Evolutionary conservation across 352 stramenopile species (phyloP), one percentile per base, ranked within the genome.

Genomic region (Thraustochytrium sp.): DNA sequence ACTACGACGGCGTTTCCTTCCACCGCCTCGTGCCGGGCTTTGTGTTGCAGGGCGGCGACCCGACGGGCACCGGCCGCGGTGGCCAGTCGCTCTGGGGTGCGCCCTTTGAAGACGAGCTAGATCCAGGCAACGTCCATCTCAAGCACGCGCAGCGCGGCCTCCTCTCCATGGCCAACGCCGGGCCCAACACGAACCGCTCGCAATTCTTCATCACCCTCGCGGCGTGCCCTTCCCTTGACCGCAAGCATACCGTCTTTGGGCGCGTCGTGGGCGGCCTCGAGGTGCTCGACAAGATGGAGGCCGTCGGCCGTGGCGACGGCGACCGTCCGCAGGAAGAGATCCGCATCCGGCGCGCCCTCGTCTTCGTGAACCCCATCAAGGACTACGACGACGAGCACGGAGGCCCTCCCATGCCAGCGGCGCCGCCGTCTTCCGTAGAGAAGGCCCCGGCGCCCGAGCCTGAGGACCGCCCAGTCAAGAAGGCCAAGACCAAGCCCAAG

Each of bases 121-220:
- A 99, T 86, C 13, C 59, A 16, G 97, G 99, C 84, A 98, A 98
- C 82, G 95, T 95, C 74, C 88, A 84, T 64, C 63, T 92, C 63
- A 89, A 90, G 53, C 88, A 97, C 90, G 91, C 93, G 56, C 89
- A 94, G 82, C 86, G 90, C 54, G 95, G 94, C 5, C 91, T 98
- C 37, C 90, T 99, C 82, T 96, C 94, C 38, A 99, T 99, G 96
- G 96, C 96, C 36, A 99, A 98, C 85, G 90, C 76, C 86, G 95
- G 97, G 0, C 92, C 91, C n/a, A 92, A 97, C 85, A 98, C 97
- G 4, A 99, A 99, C 77, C 96, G 96, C 18, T 97, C 91, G n/a
- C 97, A 99, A 87, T 99, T 99, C 87, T 99, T 99, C 89, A 98
- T 99, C 86, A 99, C 97, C 59, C 87, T 95, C 56, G 99, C 94